Conservation (phyloP, 2,329 filamentous ascomycete species). For the Rhinocladiella mackenziei region DNA sequence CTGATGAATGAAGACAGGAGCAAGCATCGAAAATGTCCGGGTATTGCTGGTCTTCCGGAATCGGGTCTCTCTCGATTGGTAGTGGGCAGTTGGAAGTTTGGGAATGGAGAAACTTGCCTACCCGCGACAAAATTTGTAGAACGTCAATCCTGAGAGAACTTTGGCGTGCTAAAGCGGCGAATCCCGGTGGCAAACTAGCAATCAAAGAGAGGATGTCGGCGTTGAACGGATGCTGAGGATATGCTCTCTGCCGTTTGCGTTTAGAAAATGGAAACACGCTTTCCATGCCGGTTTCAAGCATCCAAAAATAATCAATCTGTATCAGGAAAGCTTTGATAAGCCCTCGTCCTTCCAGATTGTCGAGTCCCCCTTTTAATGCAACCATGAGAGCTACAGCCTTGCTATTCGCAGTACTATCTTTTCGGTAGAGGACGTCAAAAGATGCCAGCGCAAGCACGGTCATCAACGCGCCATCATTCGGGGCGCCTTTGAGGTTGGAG, state of each 20-base stretch:
- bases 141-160: conserved; percentile 12
- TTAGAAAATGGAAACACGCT: conserved; percentile 12
- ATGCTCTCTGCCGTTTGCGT: conserved; percentile 7
- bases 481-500: conserved; percentile 4
- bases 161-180: conserved; percentile 11
- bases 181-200: conserved; percentile 6
- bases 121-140: conserved; percentile 16
- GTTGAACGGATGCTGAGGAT: conserved; percentile 15
- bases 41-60: conserved; percentile 13
- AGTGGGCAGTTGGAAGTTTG: conserved; percentile 2
- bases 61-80: conserved; percentile 4
- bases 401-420: conserved; percentile 12
- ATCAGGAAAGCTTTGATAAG: conserved; percentile 17
- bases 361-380: conserved; percentile 21
- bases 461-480: conserved; percentile 15
- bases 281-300: conserved; percentile 14
- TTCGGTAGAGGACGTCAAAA: conserved; percentile 14
- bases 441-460: conserved; percentile 15
- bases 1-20: conserved; percentile 19
- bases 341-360: conserved; percentile 10
- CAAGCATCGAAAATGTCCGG: conserved; percentile 19
- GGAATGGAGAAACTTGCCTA: conserved; percentile 12
- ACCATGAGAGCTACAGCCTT: conserved; percentile 19
- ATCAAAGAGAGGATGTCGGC: conserved; percentile 8
- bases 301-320: conserved; percentile 20